Percentiles rank a stretch among this genome's conserved stretches.
These are phyloP conservation scores for Exsudoporus frostii DNA, from an alignment of 768 basidiomycete genomes.

Conservation along the genomic window DNA sequence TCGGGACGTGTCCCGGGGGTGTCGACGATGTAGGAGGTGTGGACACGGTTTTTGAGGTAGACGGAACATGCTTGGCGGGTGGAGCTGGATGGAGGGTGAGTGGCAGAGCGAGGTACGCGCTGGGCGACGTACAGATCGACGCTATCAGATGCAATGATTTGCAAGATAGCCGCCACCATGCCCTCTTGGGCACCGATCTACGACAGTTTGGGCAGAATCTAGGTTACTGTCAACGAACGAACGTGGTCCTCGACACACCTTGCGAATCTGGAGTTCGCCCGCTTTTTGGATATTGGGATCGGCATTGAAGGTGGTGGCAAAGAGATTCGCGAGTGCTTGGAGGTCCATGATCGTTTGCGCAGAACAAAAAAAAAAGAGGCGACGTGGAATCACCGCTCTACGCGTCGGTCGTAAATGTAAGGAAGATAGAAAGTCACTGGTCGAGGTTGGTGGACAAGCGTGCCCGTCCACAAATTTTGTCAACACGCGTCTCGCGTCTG, in stretches of 20 bases:
- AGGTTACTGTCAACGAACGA: background rate
- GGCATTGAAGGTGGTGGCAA: slow-evolving; percentile 74
- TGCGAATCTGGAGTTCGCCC: slow-evolving; percentile 84
- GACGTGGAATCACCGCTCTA: background rate
- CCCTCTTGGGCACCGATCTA: slow-evolving; percentile 81
- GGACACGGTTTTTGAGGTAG: slow-evolving; percentile 89
- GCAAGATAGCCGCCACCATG: slow-evolving; percentile 76
- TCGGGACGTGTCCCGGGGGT: slow-evolving; percentile 47
- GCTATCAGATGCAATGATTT: slow-evolving; percentile 77
- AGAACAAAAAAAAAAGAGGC: background rate
- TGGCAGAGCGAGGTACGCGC: slow-evolving; percentile 33
- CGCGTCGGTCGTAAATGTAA: slow-evolving; percentile 3
- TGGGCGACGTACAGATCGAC: slow-evolving; percentile 64
- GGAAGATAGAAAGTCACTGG: slow-evolving; percentile 2
- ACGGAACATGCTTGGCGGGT: slow-evolving; percentile 84
- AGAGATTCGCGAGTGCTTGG: slow-evolving; percentile 71
- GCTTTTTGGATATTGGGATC: slow-evolving; percentile 87
- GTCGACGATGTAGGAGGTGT: slow-evolving; percentile 59
- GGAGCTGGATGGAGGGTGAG: slow-evolving; percentile 41
- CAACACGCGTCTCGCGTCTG: slow-evolving; percentile 23
- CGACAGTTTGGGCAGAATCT: slow-evolving; percentile 1
- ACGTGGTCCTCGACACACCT: slow-evolving; percentile 41
- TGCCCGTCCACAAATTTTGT: background rate
- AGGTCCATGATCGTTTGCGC: slow-evolving; percentile 54
- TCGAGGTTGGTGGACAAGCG: slow-evolving; percentile 15